These are phyloP conservation scores for Pittosporum tobira DNA, from an alignment of 129 eudicot species.

Conservation along the genomic window DNA sequence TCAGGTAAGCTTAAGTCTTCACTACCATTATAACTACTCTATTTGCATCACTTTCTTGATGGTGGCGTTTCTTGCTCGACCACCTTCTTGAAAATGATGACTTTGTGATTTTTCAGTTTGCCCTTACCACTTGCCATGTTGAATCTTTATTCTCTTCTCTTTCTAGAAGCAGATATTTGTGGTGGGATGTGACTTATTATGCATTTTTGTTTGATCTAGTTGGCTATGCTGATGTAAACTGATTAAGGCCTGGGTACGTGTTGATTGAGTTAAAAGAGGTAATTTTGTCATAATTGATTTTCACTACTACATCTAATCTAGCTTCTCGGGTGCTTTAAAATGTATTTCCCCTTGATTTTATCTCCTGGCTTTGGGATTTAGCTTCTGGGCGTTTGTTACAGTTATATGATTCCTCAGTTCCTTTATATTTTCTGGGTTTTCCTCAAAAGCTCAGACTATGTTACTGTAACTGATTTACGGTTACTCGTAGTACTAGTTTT, in stretches of 20 bases:
- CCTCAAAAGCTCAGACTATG: not conserved
- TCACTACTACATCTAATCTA: slow-evolving; percentile 1
- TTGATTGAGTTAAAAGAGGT: slow-evolving; percentile 1
- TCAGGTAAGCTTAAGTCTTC: slow-evolving; percentile 10
- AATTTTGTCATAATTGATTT: not conserved
- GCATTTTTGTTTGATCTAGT: slow-evolving; percentile 4
- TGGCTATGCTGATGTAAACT: not conserved
- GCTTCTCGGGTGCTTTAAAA: not conserved
- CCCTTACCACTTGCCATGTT: slow-evolving; percentile 8
- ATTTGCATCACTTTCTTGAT: not conserved
- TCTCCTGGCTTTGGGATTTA: not conserved
- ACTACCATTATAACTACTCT: not conserved
- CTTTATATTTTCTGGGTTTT: not conserved
- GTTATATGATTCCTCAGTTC: slow-evolving; percentile 2
- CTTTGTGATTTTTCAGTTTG: not conserved
- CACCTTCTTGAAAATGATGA: not conserved
- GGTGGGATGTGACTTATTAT: not conserved
- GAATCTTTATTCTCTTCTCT: slow-evolving; percentile 11
- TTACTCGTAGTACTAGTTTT: not conserved
- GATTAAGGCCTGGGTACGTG: slow-evolving; percentile 1
- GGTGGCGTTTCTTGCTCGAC: slow-evolving; percentile 1
- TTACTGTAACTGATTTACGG: not conserved
- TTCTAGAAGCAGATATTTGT: not conserved
- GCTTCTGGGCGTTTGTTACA: not conserved
- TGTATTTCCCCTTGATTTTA: not conserved